Conservation (phyloP, 2,329 filamentous ascomycete species). For the Phoma sp. region DNA sequence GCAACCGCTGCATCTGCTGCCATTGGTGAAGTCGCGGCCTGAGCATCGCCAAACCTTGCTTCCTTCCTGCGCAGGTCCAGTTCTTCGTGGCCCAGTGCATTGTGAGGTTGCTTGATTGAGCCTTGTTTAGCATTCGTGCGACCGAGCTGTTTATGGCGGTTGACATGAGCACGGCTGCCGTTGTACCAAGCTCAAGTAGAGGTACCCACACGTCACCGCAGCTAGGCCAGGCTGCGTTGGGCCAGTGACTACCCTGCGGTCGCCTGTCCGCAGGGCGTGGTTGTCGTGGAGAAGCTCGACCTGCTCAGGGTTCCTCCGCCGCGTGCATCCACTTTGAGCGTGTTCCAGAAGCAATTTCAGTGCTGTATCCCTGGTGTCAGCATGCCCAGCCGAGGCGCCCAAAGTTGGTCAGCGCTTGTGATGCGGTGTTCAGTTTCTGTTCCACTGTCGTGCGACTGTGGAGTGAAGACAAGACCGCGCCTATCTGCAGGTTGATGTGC, state of each 20-base stretch:
- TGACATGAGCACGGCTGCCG: constrained; percentile 5
- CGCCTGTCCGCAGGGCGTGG: background rate
- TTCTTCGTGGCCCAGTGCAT: background rate
- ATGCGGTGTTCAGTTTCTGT: constrained; percentile 2
- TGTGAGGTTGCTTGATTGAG: background rate
- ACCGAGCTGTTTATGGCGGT: constrained; percentile 9
- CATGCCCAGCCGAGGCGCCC: constrained; percentile 1
- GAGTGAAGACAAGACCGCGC: constrained; percentile 14
- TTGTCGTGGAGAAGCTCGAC: constrained; percentile 1
- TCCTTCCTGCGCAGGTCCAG: background rate
- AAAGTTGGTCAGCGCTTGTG: constrained; percentile 10
- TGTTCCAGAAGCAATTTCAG: constrained; percentile 12
- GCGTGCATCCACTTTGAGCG: background rate
- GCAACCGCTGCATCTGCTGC: background rate
- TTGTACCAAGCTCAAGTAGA: constrained; percentile 10
- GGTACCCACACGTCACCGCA: constrained; percentile 6
- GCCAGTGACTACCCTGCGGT: background rate
- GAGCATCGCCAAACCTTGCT: background rate
- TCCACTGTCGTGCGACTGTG: constrained; percentile 15
- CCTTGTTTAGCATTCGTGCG: constrained; percentile 8
- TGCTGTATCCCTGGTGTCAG: constrained; percentile 10
- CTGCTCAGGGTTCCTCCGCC: background rate
- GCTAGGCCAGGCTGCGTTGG: constrained; percentile 5
- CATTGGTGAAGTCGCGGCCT: constrained; percentile 7
- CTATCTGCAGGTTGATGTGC: constrained; percentile 17